A percentile compares a stretch with the other conserved stretches of the same genome.
Conservation (phyloP, 345 rosid species). For the Dipteronia dyeriana region DNA sequence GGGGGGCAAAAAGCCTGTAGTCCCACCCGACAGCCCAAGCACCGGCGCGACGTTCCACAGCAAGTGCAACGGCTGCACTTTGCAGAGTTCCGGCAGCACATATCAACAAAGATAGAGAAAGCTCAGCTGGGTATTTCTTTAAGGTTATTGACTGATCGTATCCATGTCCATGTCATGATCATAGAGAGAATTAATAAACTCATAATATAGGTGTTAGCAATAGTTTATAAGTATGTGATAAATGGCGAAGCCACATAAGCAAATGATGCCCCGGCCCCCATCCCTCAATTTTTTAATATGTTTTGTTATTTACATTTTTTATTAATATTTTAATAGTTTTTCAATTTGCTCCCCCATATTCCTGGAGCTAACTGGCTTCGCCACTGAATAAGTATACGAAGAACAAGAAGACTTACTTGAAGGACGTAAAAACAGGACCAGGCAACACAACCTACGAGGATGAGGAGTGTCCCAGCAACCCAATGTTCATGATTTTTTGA, state of each 20-base stretch:
- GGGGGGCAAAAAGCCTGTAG: constrained; percentile 64
- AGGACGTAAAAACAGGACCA: constrained; percentile 73
- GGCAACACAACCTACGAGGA: constrained; percentile 64
- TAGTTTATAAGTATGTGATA: too few relatives aligned
- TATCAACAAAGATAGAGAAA: constrained; percentile 62
- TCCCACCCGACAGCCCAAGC: constrained; percentile 79
- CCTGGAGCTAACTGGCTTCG: too few relatives aligned
- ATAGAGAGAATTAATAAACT: background rate
- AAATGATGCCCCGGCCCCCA: too few relatives aligned
- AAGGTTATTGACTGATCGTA: constrained; percentile 54
- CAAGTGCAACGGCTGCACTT: constrained; percentile 49
- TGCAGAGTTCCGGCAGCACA: constrained; percentile 66
- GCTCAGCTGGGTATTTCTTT: constrained; percentile 60
- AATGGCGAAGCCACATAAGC: too few relatives aligned
- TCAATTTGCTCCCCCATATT: too few relatives aligned
- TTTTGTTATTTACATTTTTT: too few relatives aligned
- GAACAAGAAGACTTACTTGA: constrained; percentile 40
- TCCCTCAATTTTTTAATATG: too few relatives aligned
- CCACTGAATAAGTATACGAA: too few relatives aligned
- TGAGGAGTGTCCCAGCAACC: constrained; percentile 61
- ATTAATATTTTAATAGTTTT: too few relatives aligned
- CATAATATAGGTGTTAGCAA: background rate
- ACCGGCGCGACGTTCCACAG: constrained; percentile 43
- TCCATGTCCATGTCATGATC: background rate
- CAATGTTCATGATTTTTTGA: constrained; percentile 44